Conservation (phyloP, 257 asterid genomes). For the Solanum sitiens region DNA sequence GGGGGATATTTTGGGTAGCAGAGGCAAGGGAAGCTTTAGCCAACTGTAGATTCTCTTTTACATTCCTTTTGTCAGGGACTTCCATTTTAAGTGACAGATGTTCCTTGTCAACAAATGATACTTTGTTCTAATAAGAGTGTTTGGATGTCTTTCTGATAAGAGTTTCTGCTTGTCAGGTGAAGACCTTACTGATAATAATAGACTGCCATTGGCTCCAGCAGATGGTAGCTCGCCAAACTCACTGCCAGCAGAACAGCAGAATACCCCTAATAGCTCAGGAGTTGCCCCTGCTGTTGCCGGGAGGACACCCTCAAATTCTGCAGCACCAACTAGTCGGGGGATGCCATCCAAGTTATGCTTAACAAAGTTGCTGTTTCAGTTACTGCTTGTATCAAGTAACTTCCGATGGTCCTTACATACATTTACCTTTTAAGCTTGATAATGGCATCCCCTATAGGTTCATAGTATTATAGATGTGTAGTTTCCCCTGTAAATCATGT, state of each 20-base stretch:
- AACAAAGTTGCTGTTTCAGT: slow-evolving; percentile 17
- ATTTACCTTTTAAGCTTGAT: not conserved
- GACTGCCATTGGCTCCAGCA: slow-evolving; percentile 33
- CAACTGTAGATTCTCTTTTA: not conserved
- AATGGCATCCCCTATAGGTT: not conserved
- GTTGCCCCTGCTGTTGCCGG: slow-evolving; percentile 67
- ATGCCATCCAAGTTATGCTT: slow-evolving; percentile 8
- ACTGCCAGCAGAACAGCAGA: slow-evolving; percentile 69
- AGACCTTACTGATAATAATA: slow-evolving; percentile 29
- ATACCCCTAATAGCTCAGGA: slow-evolving; percentile 40
- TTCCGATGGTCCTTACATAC: not conserved
- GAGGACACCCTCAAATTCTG: slow-evolving; percentile 47
- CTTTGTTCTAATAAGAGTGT: not conserved
- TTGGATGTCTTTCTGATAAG: not conserved
- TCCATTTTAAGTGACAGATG: not conserved
- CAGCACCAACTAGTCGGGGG: slow-evolving; percentile 8
- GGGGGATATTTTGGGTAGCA: not conserved
- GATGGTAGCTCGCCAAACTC: slow-evolving; percentile 44
- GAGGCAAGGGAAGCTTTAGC: not conserved
- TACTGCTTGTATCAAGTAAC: slow-evolving; percentile 21
- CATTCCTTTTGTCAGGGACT: not conserved
- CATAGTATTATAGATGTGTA: not conserved
- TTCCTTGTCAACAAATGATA: not conserved
- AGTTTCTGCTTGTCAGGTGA: slow-evolving; percentile 30
- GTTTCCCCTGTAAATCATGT: slow-evolving; percentile 1